Base-by-base conservation (phyloP, 495 filamentous ascomycete species). In the Aspergillus coremiiformis region DNA sequence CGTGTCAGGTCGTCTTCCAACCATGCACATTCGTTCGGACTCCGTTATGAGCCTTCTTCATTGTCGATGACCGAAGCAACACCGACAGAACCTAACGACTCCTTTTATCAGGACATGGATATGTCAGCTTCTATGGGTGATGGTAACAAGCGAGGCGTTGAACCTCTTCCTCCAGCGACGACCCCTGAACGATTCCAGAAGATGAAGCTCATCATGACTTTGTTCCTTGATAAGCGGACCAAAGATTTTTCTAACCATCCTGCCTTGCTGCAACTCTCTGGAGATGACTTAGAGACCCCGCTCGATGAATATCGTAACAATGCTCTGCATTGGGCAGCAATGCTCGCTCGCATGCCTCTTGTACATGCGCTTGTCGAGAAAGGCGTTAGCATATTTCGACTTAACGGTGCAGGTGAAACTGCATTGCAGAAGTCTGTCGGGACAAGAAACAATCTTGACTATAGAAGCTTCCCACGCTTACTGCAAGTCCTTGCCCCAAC, bases 301-400 rank as follows among this genome's bases (percentile, higher is more conserved):
- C 83, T 98, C 49, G 93, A 98, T 61, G 73, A 81, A 5, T 87
- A 86, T 48, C 82, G 83, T 20, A 90, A 95, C 64, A 96, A 87
- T 49, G 88, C 93, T 20, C 74, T 98, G 26, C 92, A 96, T 61
- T 98, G 93, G 93, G 93, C 92, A n/a, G 90, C 93, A 9, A 95
- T 92, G 33, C 77, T 97, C 42, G 89, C 87, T n/a, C 84, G 89
- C 19, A 81, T 92, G 62, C 78, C 85, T 9, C 75, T 96, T 6
- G 67, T 96, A 32, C 78, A 86, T 48, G 82, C 89, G 2, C 76
- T 98, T 0, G 85, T 98, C 54, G 74, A 80, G 6, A 84, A 82
- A 39, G 93, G 93, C 4, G 89, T 90, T 0, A 92, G 79, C 60
- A 91, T 96, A 26, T 87, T 79, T 56, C 84, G 94, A 22, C 82